phyloP scores from a whole-genome alignment of 2,329 filamentous ascomycete species.

The Capronia americana region DNA sequence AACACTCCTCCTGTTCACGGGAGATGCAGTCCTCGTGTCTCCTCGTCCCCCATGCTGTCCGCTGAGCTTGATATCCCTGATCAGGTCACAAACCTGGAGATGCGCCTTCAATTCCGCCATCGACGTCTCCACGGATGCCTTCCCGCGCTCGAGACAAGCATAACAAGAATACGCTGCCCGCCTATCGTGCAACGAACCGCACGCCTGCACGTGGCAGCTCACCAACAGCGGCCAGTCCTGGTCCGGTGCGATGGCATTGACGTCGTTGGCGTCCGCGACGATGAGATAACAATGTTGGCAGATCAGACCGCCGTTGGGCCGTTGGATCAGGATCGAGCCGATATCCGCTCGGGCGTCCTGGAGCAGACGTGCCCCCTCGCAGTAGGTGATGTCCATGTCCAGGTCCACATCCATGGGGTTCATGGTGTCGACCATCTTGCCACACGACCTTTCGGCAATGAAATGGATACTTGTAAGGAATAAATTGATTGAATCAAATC shows the following conservation, averaged over 20 bases:
- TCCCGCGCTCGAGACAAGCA: constrained; percentile 16
- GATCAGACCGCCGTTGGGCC: constrained; percentile 16
- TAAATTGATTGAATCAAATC: no score
- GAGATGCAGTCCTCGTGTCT: not conserved
- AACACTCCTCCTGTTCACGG: not conserved
- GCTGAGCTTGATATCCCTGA: constrained; percentile 11
- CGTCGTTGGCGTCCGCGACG: constrained; percentile 11
- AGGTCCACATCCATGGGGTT: constrained; percentile 16
- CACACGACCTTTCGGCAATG: no score
- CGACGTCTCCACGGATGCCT: constrained; percentile 13
- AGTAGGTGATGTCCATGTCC: constrained; percentile 15
- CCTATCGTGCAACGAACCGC: constrained; percentile 13
- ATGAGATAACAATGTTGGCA: constrained; percentile 20
- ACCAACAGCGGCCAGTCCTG: constrained; percentile 17
- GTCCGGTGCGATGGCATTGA: not conserved
- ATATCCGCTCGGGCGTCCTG: constrained; percentile 15
- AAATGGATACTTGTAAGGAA: no score
- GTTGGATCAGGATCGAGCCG: constrained; percentile 5
- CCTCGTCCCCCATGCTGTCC: not conserved
- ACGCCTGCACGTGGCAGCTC: constrained; percentile 21
- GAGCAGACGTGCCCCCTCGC: constrained; percentile 17
- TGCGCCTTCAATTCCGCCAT: constrained; percentile 6
- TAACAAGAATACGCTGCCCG: constrained; percentile 18
- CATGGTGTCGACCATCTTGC: constrained; percentile 2
- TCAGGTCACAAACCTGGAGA: constrained; percentile 13